Evolutionary conservation across 441 rosid species (phyloP), one percentile per base, ranked within the genome.

Genomic region (Pelargonium australe): DNA sequence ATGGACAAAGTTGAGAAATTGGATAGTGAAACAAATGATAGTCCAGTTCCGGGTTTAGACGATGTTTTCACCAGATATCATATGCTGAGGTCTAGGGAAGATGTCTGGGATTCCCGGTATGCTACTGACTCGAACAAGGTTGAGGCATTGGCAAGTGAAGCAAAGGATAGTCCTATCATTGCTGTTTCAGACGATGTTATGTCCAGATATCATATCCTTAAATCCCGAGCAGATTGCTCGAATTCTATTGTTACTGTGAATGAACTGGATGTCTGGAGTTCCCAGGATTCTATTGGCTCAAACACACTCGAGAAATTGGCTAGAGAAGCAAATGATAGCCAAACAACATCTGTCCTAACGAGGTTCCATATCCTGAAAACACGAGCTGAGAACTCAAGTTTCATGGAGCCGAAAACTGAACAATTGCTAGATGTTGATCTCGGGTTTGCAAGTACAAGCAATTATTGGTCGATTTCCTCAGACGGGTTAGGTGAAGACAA

Each of bases 321-420:
- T 19, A 19, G 25, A 28, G 63, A 60, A 23, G 63, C 31, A 60
- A 77, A 67, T 45, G 75, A 67, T 47, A 51, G 66, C 68, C 40
- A 69, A 13, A 73, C 65, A 31, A 72, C 78, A 65, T 77, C 84
- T 28, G 70, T 79, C 37, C 66, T 79, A 79, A 76, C 82, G 65
- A 76, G 85, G 73, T 72, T 86, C 31, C 70, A 53, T 53, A 77
- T 85, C 68, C 85, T 81, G 57, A 75, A 69, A 76, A 41, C 2
- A 57, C 72, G 83, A 17, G 81, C 44, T 45, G 83, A 72, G 66
- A 70, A 64, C 34, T 67, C 68, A 61, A 71, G 61, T 70, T 55
- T 74, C 49, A 31, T 28, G 65, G 61, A 51, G 49, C 14, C 16
- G 67, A 78, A 80, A 41, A 68, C 23, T 65, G 63, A 73, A 49